Percentiles rank a stretch among this genome's conserved stretches.
Evolutionary conservation across 345 rosid species (phyloP).

Genomic region (Pelargonium nanum): DNA sequence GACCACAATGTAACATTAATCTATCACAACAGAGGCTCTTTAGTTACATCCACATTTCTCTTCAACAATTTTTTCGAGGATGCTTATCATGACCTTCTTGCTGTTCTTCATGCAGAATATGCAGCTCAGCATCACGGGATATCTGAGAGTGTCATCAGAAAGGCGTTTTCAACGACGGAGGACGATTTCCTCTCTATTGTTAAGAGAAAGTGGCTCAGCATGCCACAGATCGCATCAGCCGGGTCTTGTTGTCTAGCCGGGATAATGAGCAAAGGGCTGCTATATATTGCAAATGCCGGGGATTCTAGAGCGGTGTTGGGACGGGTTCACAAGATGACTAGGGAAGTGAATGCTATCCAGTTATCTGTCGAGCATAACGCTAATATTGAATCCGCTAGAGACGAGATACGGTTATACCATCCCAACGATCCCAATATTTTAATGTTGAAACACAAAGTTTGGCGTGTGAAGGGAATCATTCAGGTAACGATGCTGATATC

Average conservation of each 20-base stretch:
- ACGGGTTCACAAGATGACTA: conserved; percentile 28
- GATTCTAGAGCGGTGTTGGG: conserved; percentile 75
- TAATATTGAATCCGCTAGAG: conserved; percentile 45
- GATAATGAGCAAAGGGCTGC: conserved; percentile 47
- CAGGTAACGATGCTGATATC: conserved; percentile 37
- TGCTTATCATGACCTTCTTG: background rate
- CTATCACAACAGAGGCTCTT: too few species aligned
- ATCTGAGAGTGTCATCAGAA: conserved; percentile 40
- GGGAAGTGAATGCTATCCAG: conserved; percentile 41
- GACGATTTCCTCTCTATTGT: conserved; percentile 45
- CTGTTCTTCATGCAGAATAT: conserved; percentile 26
- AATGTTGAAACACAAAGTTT: conserved; percentile 45
- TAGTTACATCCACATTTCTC: too few species aligned
- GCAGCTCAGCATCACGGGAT: conserved; percentile 37
- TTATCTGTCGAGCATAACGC: conserved; percentile 73
- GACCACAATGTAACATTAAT: too few species aligned
- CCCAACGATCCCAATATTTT: conserved; percentile 62
- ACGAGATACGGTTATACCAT: conserved; percentile 53
- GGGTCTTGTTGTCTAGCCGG: conserved; percentile 82
- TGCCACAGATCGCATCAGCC: conserved; percentile 60
- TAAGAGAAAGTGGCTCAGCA: conserved; percentile 50
- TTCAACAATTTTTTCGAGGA: too few species aligned
- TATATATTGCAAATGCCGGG: conserved; percentile 64
- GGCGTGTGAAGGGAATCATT: conserved; percentile 84
- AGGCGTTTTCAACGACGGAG: conserved; percentile 54